Percentiles rank a stretch among this genome's conserved stretches.
Conservation (phyloP, 73 alveolate species). For the Symbiodinium natans region DNA sequence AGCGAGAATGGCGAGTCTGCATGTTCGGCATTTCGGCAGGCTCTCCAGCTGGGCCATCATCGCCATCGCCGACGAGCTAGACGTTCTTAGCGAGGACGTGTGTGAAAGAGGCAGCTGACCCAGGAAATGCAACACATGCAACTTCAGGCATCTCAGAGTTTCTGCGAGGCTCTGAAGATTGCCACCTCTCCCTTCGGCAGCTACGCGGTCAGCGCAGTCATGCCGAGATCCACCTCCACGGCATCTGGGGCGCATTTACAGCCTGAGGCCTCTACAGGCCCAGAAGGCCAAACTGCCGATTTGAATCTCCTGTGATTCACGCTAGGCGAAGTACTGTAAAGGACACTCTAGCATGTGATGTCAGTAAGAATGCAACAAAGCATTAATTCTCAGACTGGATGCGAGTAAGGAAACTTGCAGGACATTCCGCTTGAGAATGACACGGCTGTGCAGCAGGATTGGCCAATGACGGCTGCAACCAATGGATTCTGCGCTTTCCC, state of each 20-base stretch:
- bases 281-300: no score
- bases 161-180: not conserved
- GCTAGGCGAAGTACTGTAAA: no score
- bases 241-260: not conserved
- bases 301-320: no score
- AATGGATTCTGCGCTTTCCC: slow-evolving; percentile 57
- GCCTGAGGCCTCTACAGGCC: no score
- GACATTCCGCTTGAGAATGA: slow-evolving; percentile 20
- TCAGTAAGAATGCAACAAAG: no score
- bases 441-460: not conserved
- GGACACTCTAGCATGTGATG: no score
- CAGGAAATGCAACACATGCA: no score
- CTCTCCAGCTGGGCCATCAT: not conserved
- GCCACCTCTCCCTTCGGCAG: slow-evolving; percentile 52
- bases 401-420: not conserved
- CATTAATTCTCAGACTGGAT: no score
- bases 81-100: not conserved
- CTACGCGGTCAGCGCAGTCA: slow-evolving; percentile 43
- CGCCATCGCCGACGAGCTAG: not conserved
- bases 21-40: not conserved
- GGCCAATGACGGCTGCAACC: slow-evolving; percentile 73
- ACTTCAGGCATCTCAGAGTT: not conserved
- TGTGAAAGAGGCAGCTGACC: not conserved
- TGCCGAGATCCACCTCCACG: slow-evolving; percentile 5
- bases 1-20: not conserved